A percentile compares a stretch with the other conserved stretches of the same genome.
Conservation (phyloP, 2,329 filamentous ascomycete species). For the Colletotrichum phormii region DNA sequence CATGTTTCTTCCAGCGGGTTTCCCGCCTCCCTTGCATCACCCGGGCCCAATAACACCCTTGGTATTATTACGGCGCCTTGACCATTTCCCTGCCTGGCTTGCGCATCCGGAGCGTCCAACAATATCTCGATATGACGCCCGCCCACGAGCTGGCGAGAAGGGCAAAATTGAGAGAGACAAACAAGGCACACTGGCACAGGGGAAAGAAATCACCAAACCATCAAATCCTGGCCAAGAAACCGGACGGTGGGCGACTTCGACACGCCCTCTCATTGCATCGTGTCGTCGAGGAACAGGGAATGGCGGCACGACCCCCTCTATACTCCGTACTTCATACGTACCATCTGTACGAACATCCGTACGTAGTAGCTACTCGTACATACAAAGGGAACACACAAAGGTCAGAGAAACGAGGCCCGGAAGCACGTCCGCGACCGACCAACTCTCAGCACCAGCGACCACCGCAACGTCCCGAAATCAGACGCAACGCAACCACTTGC, state of each 20-base stretch:
- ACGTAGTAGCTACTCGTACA: neutral
- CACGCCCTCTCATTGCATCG: neutral
- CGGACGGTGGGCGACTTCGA: neutral
- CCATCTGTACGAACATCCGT: too few species aligned
- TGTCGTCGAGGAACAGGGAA: neutral
- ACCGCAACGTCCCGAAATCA: slow-evolving; percentile 3
- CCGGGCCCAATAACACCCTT: slow-evolving; percentile 12
- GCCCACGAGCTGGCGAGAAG: neutral
- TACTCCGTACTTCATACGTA: neutral
- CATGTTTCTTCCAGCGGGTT: slow-evolving; percentile 25
- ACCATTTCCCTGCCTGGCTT: neutral
- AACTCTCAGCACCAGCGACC: neutral
- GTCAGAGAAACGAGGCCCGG: neutral
- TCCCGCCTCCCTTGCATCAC: slow-evolving; percentile 21
- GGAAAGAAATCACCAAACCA: neutral
- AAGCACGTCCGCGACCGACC: neutral
- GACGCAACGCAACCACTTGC: slow-evolving; percentile 12
- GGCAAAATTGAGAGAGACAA: neutral
- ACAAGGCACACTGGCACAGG: neutral
- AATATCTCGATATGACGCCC: neutral
- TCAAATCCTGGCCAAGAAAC: neutral
- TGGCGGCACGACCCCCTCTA: neutral
- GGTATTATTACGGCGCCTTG: slow-evolving; percentile 9
- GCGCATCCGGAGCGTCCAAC: neutral
- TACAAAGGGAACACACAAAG: neutral